Base-by-base conservation (phyloP, 805 yeast species). In the Candida maris region DNA sequence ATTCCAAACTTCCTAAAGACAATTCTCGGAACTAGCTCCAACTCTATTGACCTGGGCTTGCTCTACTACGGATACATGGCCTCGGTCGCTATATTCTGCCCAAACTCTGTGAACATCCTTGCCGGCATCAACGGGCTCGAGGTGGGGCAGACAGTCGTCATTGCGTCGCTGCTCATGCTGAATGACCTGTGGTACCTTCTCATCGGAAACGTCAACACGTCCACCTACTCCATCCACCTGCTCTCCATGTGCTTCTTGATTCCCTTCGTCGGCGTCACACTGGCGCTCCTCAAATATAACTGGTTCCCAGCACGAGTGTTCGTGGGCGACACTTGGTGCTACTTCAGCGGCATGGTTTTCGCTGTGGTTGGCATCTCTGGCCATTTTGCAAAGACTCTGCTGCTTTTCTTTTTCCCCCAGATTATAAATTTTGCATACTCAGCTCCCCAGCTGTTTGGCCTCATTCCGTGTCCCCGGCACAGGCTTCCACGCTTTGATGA, bases 301-400 rank as follows among this genome's bases (percentile, higher is more conserved):
- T 84, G 89, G 82, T 93, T 71, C 67, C 98, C 98, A 1, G 87
- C 98, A 0, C 65, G 65, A 38, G 97, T 87, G 1, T 93, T 93
- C 64, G 99, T 93, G 6, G 99, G 99, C 20, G 99, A 93, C 57
- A 91, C 98, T 1, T 93, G 84, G 67, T 93, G 99, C 64, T 93
- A 93, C 62, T 89, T 93, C 61, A 87, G 96, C 18, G 99, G 99
- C 3, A 93, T 93, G 98, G 95, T 93, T 1, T 88, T 93, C 61
- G 98, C 97, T 0, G 93, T 89, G 19, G 96, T 86, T 20, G 97
- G 97, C 1, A 93, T 93, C 23, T 71, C 86, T 40, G 97, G 97
- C 1, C 99, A 93, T 66, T 93, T 89, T 60, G 86, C 96, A 28
- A 93, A 93, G 62, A 93, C 99, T 0, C 67, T 91, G 48, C 67